A percentile compares a stretch with the other conserved stretches of the same genome.
Conservation (phyloP, 352 stramenopile species). For the Pythium vanterpoolii region DNA sequence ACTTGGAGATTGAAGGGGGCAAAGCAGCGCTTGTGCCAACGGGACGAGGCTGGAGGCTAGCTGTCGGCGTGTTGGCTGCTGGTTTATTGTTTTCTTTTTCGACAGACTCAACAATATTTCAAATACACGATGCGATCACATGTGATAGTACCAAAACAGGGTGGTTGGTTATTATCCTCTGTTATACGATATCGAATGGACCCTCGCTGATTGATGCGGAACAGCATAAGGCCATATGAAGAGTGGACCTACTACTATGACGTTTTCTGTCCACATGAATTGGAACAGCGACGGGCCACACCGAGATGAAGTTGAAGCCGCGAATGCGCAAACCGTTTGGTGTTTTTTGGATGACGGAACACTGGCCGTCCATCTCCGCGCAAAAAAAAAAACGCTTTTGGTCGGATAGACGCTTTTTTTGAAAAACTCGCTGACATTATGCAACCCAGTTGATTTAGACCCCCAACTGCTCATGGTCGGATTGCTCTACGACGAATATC, state of each 20-base stretch:
- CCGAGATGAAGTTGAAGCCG: conserved; percentile 1
- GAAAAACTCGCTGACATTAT: no score
- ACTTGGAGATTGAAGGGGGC: not conserved
- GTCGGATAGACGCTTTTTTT: no score
- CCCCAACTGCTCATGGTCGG: no score
- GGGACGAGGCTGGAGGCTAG: no score
- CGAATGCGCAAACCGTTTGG: conserved; percentile 2
- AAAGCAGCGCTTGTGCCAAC: not conserved
- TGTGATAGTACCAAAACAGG: not conserved
- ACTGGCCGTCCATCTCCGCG: not conserved
- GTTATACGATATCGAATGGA: not conserved
- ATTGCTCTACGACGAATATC: no score
- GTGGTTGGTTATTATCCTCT: not conserved
- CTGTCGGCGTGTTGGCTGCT: no score
- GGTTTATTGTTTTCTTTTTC: no score
- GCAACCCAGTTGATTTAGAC: no score
- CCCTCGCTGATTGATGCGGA: not conserved
- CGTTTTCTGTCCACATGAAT: not conserved
- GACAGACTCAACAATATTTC: not conserved
- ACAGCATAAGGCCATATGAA: not conserved
- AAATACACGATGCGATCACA: not conserved
- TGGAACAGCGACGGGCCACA: not conserved
- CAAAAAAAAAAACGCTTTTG: no score
- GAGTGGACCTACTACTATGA: not conserved
- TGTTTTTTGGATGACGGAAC: not conserved